phyloP scores from a whole-genome alignment of 352 stramenopile genomes.

The Pythium phragmitis region DNA sequence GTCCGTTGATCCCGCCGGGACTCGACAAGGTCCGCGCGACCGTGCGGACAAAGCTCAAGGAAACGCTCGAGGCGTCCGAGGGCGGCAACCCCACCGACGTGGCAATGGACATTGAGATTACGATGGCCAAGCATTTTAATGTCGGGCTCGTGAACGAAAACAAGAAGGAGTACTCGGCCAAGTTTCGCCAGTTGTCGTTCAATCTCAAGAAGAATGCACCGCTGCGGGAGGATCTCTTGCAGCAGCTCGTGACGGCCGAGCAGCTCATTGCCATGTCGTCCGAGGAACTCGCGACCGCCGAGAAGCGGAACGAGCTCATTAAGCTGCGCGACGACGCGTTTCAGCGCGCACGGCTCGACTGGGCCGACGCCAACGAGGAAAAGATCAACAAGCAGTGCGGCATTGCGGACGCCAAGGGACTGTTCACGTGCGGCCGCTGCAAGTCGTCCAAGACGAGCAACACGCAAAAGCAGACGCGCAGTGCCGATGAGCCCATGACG shows the following conservation, averaged over 20 bases:
- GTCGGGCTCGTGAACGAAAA: slow-evolving; percentile 67
- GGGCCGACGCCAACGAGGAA: slow-evolving; percentile 88
- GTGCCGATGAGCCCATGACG: slow-evolving; percentile 98
- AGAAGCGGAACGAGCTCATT: slow-evolving; percentile 83
- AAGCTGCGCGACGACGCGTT: slow-evolving; percentile 84
- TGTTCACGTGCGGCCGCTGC: slow-evolving; percentile 93
- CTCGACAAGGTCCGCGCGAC: slow-evolving; percentile 78
- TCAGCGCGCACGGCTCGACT: slow-evolving; percentile 84
- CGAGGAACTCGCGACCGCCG: slow-evolving; percentile 85
- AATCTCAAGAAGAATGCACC: slow-evolving; percentile 90
- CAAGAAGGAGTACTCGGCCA: slow-evolving; percentile 90
- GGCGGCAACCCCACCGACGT: slow-evolving; percentile 49
- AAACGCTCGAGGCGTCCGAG: slow-evolving; percentile 57
- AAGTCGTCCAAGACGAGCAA: slow-evolving; percentile 96
- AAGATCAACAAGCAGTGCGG: slow-evolving; percentile 92
- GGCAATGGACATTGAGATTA: slow-evolving; percentile 67
- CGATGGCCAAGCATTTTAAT: slow-evolving; percentile 70
- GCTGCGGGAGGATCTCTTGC: slow-evolving; percentile 74
- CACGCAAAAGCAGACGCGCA: slow-evolving; percentile 97
- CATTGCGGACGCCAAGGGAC: slow-evolving; percentile 70
- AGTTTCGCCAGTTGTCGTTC: slow-evolving; percentile 88
- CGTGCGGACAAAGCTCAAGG: slow-evolving; percentile 79
- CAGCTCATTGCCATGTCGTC: slow-evolving; percentile 81
- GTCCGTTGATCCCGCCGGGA: slow-evolving; percentile 61
- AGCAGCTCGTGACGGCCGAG: slow-evolving; percentile 66